Conservation (phyloP, 2,329 filamentous ascomycete species). For the Cytospora schulzeri region DNA sequence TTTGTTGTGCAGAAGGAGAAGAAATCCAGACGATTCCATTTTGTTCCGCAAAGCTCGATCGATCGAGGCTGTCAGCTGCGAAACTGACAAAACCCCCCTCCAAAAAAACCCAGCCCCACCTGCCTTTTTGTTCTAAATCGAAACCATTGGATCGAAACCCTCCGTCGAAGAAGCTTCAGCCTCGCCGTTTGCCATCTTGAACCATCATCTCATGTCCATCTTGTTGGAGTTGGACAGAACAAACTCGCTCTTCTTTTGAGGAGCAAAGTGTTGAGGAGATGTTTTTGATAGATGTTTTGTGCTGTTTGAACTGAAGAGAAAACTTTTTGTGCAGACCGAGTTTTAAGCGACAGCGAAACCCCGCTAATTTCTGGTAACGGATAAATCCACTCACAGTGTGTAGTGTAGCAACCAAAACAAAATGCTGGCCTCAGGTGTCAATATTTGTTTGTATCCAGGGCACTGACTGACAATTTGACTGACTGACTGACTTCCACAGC, state of each 20-base stretch:
- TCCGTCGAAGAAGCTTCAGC: conserved; percentile 17
- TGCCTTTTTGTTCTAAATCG: conserved; percentile 13
- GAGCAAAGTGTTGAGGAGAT: neutral
- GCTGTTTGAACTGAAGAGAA: conserved; percentile 9
- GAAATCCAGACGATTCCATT: conserved; percentile 29
- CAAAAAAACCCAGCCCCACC: conserved; percentile 15
- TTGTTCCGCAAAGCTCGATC: conserved; percentile 23
- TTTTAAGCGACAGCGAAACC: conserved; percentile 25
- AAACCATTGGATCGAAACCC: conserved; percentile 2
- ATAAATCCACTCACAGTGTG: neutral
- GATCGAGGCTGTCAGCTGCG: conserved; percentile 17
- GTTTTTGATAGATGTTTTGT: neutral
- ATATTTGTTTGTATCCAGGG: neutral
- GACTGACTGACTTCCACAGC: too few species aligned
- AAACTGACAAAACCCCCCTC: conserved; percentile 7
- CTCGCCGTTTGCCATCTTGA: conserved; percentile 5
- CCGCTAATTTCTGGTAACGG: conserved; percentile 7
- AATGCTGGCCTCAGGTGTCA: conserved; percentile 19
- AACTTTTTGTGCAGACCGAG: conserved; percentile 24
- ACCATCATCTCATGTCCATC: conserved; percentile 6
- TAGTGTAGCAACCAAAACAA: neutral
- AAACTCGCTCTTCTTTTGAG: neutral
- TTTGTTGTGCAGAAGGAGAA: conserved; percentile 1
- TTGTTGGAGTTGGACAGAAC: neutral
- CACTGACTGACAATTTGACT: too few species aligned